Percentiles rank a stretch among this genome's conserved stretches.
Evolutionary conservation across 192 early-diverging fungal species (phyloP).

Genomic region (Coemansia sp.): DNA sequence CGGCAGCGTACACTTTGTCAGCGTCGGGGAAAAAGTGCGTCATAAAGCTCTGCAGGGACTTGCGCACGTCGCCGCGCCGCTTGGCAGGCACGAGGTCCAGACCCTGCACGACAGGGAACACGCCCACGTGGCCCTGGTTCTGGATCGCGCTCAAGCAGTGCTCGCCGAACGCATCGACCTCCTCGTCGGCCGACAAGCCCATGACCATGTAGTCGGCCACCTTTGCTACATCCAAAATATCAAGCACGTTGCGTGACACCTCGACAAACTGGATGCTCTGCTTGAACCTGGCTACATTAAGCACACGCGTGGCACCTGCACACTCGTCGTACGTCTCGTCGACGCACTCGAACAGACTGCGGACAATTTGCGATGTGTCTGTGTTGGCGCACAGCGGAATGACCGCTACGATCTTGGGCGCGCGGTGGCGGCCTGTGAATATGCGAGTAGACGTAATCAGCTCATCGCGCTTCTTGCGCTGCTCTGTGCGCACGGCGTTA

Average conservation of each 20-base stretch:
- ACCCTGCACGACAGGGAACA: slow-evolving; percentile 72
- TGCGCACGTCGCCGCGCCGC: slow-evolving; percentile 72
- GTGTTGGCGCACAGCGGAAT: slow-evolving; percentile 86
- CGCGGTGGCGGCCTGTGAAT: slow-evolving; percentile 77
- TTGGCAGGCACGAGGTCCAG: slow-evolving; percentile 64
- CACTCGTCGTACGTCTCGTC: slow-evolving; percentile 47
- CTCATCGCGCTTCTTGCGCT: slow-evolving; percentile 81
- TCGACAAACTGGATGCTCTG: slow-evolving; percentile 86
- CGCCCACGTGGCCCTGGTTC: slow-evolving; percentile 80
- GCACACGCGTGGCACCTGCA: neutral
- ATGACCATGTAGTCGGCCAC: slow-evolving; percentile 90
- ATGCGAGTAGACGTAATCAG: slow-evolving; percentile 68
- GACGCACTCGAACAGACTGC: slow-evolving; percentile 55
- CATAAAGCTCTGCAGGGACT: slow-evolving; percentile 82
- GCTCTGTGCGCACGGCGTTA: slow-evolving; percentile 74
- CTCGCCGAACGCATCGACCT: slow-evolving; percentile 94
- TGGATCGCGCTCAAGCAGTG: slow-evolving; percentile 78
- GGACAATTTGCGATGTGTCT: slow-evolving; percentile 50
- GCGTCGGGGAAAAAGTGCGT: slow-evolving; percentile 86
- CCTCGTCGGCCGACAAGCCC: slow-evolving; percentile 81
- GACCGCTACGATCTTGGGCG: slow-evolving; percentile 89
- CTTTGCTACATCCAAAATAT: slow-evolving; percentile 86
- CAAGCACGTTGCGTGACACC: slow-evolving; percentile 72
- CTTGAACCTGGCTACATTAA: slow-evolving; percentile 78
- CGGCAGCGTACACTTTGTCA: slow-evolving; percentile 66